Base-by-base conservation (phyloP, 2,329 filamentous ascomycete species). In the Fulvia fulva region DNA sequence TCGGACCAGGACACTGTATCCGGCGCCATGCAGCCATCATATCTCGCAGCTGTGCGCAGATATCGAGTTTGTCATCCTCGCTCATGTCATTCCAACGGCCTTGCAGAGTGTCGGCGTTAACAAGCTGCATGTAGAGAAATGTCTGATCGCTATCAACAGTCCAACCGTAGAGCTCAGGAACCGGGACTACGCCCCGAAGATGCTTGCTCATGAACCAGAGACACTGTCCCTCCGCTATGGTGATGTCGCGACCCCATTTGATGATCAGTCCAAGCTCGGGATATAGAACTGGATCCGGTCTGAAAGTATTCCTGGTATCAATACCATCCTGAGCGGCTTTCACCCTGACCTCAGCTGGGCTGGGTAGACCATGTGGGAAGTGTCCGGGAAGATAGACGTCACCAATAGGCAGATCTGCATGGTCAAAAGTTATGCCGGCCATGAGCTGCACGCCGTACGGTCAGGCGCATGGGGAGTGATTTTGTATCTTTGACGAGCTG, bases 91-190 rank as follows among this genome's bases (percentile, higher is more conserved):
- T 16, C 45, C 54, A 56, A 16, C 54, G 22, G 21, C 22, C 46
- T 1, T 26, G 16, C n/a, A 56, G 30, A 16, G 25, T 46, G 22
- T 43, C 44, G 5, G 23, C 54, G 1, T 51, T 22, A 4, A 56
- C 21, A 11, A 56, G 32, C 50, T 56, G 25, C 28, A 56, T 30
- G 46, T 51, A 56, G 7, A 56, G 30, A 22, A 56, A 56, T 21
- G 45, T 56, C 49, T 56, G 54, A 5, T 44, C 16, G 14, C 26
- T 44, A 22, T 56, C 54, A 1, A 14, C 19, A 19, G 28, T 51
- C 54, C 54, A 56, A 23, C 54, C 54, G 30, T 51, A 43, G 9
- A 56, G 19, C 19, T 43, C 23, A 5, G 54, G 54, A 5, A 56
- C 46, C 16, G 54, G 54, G 9, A 56, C 46, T 1, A 14, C 16